A percentile compares a stretch with the other conserved stretches of the same genome.
phyloP scores from a whole-genome alignment of 202 grass and related monocot genomes.

The Zoysia matrella region DNA sequence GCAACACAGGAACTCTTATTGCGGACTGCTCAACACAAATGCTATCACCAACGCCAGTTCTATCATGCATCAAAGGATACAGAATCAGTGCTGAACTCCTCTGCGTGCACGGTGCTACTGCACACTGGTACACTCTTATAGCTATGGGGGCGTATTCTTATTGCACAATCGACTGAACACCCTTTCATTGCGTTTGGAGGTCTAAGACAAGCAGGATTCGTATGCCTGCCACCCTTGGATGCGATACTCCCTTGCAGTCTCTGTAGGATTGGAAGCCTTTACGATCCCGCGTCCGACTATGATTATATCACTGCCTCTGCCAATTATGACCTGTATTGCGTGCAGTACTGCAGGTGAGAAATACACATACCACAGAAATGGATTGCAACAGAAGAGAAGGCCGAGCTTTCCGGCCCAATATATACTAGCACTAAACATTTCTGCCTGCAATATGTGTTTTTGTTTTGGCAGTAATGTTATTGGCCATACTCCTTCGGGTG shows the following conservation, averaged over 20 bases:
- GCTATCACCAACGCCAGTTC: too few relatives aligned
- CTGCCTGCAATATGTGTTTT: background rate
- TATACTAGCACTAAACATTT: background rate
- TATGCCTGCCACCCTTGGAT: constrained; percentile 83
- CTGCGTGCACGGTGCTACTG: too few relatives aligned
- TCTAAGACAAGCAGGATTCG: constrained; percentile 55
- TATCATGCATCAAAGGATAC: too few relatives aligned
- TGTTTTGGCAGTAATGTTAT: background rate
- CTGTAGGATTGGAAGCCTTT: constrained; percentile 54
- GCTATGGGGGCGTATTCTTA: constrained; percentile 2
- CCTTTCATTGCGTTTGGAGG: background rate
- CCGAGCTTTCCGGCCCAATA: background rate
- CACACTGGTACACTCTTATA: too few relatives aligned
- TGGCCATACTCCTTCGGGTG: too few relatives aligned
- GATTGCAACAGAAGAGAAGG: background rate
- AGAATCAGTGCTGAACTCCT: too few relatives aligned
- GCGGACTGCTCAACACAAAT: too few relatives aligned
- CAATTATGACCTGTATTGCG: constrained; percentile 66
- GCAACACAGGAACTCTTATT: too few relatives aligned
- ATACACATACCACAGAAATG: background rate
- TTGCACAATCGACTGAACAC: background rate
- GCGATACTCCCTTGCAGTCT: constrained; percentile 71
- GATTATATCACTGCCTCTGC: constrained; percentile 78
- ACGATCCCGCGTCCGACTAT: constrained; percentile 83
- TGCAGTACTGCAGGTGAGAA: background rate